Conservation (phyloP, 805 yeast genomes). For the Saccharomyces paradoxus region DNA sequence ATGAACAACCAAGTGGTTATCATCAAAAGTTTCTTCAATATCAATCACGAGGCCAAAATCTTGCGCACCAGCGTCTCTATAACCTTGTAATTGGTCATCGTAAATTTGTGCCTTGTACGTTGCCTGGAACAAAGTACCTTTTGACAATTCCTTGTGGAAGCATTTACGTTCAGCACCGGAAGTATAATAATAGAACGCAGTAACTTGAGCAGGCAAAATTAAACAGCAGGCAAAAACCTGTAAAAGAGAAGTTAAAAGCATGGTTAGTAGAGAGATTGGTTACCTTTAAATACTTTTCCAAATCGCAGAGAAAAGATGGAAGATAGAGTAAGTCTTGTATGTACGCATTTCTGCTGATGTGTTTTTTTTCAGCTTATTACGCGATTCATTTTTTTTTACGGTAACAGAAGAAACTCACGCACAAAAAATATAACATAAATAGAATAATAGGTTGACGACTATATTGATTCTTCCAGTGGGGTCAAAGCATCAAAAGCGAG, state of each 20-base stretch:
- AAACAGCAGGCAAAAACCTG: constrained; percentile 13
- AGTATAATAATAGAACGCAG: constrained; percentile 44
- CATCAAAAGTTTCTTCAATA: constrained; percentile 64
- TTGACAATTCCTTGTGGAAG: constrained; percentile 47
- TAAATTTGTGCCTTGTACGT: constrained; percentile 41
- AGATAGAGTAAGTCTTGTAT: neutral
- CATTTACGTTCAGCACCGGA: constrained; percentile 46
- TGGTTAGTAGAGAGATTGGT: neutral
- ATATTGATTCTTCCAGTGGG: neutral
- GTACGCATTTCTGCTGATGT: neutral
- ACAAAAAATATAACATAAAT: too few relatives aligned
- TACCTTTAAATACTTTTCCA: neutral
- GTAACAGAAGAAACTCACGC: neutral
- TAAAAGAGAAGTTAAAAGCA: constrained; percentile 8
- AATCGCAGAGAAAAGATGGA: neutral
- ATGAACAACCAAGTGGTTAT: constrained; percentile 64
- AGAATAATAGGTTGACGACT: neutral
- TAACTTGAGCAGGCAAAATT: constrained; percentile 18
- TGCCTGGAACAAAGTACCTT: constrained; percentile 43
- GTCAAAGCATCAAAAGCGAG: neutral
- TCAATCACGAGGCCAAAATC: constrained; percentile 35
- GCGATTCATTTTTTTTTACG: neutral
- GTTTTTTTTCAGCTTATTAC: neutral
- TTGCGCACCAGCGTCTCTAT: constrained; percentile 29
- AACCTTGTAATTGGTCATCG: constrained; percentile 32